Conservation (phyloP, 331 rosid species). For the Malus hybrid region DNA sequence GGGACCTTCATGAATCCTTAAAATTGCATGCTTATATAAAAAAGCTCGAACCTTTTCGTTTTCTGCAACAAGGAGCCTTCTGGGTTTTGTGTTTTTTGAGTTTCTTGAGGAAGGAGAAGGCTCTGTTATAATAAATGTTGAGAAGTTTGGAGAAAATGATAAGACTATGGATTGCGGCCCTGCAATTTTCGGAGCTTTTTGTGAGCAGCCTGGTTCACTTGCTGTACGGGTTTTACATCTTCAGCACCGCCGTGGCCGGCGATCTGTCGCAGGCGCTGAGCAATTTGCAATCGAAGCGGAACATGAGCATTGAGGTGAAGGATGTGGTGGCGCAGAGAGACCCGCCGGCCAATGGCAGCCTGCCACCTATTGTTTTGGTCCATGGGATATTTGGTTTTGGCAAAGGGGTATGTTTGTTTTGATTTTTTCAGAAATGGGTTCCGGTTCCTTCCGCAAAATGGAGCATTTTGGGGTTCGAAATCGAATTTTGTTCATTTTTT, state of each 20-base stretch:
- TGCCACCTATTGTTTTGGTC: constrained; percentile 89
- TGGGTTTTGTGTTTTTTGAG: neutral
- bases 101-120: constrained; percentile 7
- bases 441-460: neutral
- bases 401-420: constrained; percentile 56
- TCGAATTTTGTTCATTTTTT: neutral
- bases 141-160: constrained; percentile 32
- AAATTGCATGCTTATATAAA: neutral
- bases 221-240: constrained; percentile 81
- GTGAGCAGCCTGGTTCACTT: constrained; percentile 64
- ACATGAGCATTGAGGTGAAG: constrained; percentile 13
- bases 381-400: constrained; percentile 99
- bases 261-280: constrained; percentile 57
- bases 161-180: constrained; percentile 43
- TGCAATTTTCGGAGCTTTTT: constrained; percentile 61
- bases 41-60: neutral
- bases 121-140: neutral
- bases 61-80: neutral
- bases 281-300: constrained; percentile 36
- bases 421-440: neutral
- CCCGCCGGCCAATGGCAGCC: constrained; percentile 14
- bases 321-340: neutral
- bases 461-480: neutral
- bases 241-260: constrained; percentile 84
- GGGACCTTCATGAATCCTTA: neutral